Base-by-base conservation (phyloP, 352 stramenopile genomes). In the Pythium phragmiticola region DNA sequence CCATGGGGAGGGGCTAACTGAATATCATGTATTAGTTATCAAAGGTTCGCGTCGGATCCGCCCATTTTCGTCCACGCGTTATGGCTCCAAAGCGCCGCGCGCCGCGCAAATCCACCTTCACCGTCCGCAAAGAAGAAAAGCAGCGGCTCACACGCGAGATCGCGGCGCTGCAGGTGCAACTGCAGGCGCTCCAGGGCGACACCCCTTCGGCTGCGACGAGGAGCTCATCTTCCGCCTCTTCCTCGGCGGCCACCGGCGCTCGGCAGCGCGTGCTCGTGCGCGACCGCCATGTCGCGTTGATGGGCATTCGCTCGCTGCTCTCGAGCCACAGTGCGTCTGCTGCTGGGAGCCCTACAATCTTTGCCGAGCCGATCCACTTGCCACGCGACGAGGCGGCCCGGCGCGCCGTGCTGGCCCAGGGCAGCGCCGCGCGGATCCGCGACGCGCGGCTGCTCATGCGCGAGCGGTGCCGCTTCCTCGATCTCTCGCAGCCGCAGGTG, bases 361-460 rank as follows among this genome's bases (percentile, higher is more conserved):
- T 21, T 46, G 39, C 39, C 9, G 39, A 46, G 39, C 34, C 37
- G 26, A 66, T 68, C 37, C 52, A 57, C 36, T 23, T 68, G 17
- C 43, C 61, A 3, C 28, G 23, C 8, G 68, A 78, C 36, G 60
- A 41, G 0, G 53, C 48, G 4, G 62, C 69, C 26, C 69, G 76
- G 8, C 69, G 69, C 16, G 57, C 77, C 19, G 65, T 65, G 50
- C 49, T 87, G 8, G 42, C 79, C 8, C 55, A 50, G 14, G 66
- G 80, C 60, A 87, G 83, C 51, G 52, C 66, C 81, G 80, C 51
- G 52, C 66, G 14, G n/a, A 66, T 87, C 9, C 39, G 69, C 17
- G 75, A 82, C 17, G 72, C 70, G 14, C 57, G 75, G 5, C 41
- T 65, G 19, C 77, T 85, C 30, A 52, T 85, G 7, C 68, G 65